Evolutionary conservation across 768 basidiomycete species (phyloP).

Genomic region (Trametes cubensis): DNA sequence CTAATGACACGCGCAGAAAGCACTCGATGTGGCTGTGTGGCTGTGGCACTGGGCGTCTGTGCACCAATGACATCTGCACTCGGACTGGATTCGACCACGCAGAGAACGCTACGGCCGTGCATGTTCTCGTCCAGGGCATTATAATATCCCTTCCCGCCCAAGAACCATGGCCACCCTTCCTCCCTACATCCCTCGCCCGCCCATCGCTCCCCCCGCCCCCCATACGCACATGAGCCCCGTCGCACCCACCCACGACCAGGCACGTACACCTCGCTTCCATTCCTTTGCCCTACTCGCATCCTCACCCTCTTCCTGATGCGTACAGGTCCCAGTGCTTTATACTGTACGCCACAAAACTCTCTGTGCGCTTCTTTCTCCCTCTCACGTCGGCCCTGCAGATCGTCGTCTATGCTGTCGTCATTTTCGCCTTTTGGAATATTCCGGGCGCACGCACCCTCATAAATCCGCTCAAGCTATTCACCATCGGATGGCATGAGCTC

Average conservation of each 20-base stretch:
- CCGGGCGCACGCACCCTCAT: slow-evolving; percentile 78
- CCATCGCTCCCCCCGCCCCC: slow-evolving; percentile 34
- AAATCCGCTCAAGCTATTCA: slow-evolving; percentile 83
- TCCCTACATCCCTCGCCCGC: slow-evolving; percentile 39
- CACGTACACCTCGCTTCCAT: slow-evolving; percentile 37
- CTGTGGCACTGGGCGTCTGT: neutral
- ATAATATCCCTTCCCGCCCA: slow-evolving; percentile 22
- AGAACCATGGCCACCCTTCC: slow-evolving; percentile 34
- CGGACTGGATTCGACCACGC: slow-evolving; percentile 8
- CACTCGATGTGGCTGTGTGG: slow-evolving; percentile 1
- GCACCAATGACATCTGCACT: neutral
- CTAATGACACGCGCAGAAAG: slow-evolving; percentile 18
- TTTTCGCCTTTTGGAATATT: slow-evolving; percentile 88
- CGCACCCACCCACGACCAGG: slow-evolving; percentile 73
- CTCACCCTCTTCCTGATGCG: slow-evolving; percentile 1
- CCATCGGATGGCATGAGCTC: slow-evolving; percentile 88
- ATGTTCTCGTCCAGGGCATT: slow-evolving; percentile 20
- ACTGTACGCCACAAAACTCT: slow-evolving; percentile 53
- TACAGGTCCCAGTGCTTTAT: slow-evolving; percentile 72
- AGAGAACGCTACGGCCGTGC: slow-evolving; percentile 9
- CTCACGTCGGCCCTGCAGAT: slow-evolving; percentile 48
- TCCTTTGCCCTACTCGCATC: slow-evolving; percentile 26
- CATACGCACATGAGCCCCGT: slow-evolving; percentile 45
- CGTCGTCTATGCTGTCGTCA: slow-evolving; percentile 82
- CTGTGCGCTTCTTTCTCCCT: neutral